phyloP scores from a whole-genome alignment of 345 rosid genomes.

The Toxicodendron radicans region DNA sequence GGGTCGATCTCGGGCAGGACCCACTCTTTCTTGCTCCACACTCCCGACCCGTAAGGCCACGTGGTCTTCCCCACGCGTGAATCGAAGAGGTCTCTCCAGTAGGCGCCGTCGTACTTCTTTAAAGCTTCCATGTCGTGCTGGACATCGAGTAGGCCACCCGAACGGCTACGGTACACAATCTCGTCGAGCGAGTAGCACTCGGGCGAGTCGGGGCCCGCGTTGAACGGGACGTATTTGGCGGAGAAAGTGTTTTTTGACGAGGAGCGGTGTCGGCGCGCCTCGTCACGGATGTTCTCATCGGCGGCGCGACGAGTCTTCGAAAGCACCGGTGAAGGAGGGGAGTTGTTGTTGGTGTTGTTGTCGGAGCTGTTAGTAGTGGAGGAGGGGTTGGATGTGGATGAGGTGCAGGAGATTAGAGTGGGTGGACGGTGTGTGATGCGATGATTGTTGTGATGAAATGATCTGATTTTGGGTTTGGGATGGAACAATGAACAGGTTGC shows the following conservation, averaged over 20 bases:
- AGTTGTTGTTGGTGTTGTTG: slow-evolving; percentile 15
- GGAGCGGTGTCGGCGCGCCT: slow-evolving; percentile 63
- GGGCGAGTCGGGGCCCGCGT: slow-evolving; percentile 44
- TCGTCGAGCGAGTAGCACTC: slow-evolving; percentile 87
- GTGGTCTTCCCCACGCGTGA: slow-evolving; percentile 82
- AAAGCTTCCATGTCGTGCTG: slow-evolving; percentile 80
- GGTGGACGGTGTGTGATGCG: slow-evolving; percentile 12
- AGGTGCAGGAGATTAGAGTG: slow-evolving; percentile 38
- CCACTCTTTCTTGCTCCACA: slow-evolving; percentile 95
- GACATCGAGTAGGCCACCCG: slow-evolving; percentile 81
- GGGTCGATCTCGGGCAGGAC: slow-evolving; percentile 79
- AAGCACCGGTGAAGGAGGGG: slow-evolving; percentile 22
- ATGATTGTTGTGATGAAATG: slow-evolving; percentile 26
- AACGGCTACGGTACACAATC: slow-evolving; percentile 80
- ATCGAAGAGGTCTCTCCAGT: slow-evolving; percentile 79
- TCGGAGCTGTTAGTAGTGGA: slow-evolving; percentile 6
- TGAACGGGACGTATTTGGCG: slow-evolving; percentile 82
- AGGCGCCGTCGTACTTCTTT: slow-evolving; percentile 61
- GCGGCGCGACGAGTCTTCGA: slow-evolving; percentile 40
- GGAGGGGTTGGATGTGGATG: slow-evolving; percentile 30
- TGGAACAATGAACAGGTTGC: slow-evolving; percentile 35
- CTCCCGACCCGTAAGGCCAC: slow-evolving; percentile 91
- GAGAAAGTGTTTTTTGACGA: slow-evolving; percentile 41
- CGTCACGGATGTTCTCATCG: slow-evolving; percentile 63
- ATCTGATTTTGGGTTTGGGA: slow-evolving; percentile 33